These are phyloP conservation scores for Trebouxia sp. DNA, from an alignment of 139 green algal species.

Conservation along the genomic window DNA sequence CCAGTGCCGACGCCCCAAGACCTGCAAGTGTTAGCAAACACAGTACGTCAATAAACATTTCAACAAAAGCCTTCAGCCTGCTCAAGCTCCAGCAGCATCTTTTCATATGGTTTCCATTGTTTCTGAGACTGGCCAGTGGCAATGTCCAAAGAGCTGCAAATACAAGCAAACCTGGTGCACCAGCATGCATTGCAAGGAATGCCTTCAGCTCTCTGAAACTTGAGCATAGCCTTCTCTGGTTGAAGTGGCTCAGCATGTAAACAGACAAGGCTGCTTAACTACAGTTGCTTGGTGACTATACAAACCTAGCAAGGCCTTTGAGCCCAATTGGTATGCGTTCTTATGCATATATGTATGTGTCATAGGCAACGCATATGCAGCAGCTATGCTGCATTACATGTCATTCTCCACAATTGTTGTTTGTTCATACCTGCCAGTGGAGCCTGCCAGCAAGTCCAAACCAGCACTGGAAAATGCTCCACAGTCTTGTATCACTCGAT, in stretches of 20 bases:
- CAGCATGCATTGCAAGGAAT: not conserved
- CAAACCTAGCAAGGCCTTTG: no score
- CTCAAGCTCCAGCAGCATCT: no score
- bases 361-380: no score
- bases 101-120: slow-evolving; percentile 45
- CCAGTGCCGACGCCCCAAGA: slow-evolving; percentile 53
- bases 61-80: no score
- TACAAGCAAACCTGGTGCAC: not conserved
- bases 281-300: no score
- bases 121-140: slow-evolving; percentile 32
- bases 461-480: slow-evolving; percentile 24
- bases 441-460: slow-evolving; percentile 42
- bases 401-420: no score
- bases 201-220: no score
- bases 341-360: no score
- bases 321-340: no score
- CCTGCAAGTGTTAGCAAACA: not conserved
- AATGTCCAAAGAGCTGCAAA: slow-evolving; percentile 51
- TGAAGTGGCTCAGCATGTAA: no score
- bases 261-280: no score
- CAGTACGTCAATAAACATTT: not conserved
- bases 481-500: slow-evolving; percentile 20
- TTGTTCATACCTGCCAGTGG: slow-evolving; percentile 33
- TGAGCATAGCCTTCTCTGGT: no score
- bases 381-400: not conserved